A percentile compares a stretch with the other conserved stretches of the same genome.
These are phyloP conservation scores for Coemansia sp. DNA, from an alignment of 192 early-diverging fungal species.

Conservation along the genomic window DNA sequence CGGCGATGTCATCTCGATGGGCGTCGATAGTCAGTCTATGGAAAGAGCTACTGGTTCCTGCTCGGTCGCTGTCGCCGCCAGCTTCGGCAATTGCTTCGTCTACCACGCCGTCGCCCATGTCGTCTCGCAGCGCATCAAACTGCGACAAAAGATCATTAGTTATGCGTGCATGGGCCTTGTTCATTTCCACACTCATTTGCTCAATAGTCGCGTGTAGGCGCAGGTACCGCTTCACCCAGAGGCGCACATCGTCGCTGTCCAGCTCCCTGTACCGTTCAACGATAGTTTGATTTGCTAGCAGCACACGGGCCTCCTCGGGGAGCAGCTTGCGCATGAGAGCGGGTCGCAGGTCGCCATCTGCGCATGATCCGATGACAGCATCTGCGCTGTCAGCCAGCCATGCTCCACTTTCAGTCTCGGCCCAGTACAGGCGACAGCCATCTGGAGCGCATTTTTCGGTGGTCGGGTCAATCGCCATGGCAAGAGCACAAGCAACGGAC, in stretches of 20 bases:
- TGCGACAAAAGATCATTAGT: constrained; percentile 6
- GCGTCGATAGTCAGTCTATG: constrained; percentile 17
- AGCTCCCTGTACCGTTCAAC: constrained; percentile 23
- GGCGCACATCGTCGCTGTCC: constrained; percentile 21
- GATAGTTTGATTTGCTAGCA: constrained; percentile 20
- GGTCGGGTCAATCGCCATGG: constrained; percentile 12
- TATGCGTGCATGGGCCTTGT: constrained; percentile 15
- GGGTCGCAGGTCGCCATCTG: constrained; percentile 10
- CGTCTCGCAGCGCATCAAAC: constrained; percentile 14
- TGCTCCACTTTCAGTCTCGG: constrained; percentile 3
- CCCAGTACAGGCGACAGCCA: constrained; percentile 34
- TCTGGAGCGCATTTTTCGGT: constrained; percentile 19
- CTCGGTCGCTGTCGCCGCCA: neutral
- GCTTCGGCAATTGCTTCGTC: constrained; percentile 10
- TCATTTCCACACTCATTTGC: constrained; percentile 12
- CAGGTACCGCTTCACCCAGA: constrained; percentile 31
- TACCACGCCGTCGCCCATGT: constrained; percentile 21
- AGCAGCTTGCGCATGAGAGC: constrained; percentile 31
- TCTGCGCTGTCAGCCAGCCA: constrained; percentile 44
- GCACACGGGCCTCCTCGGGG: constrained; percentile 30
- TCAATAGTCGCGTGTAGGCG: constrained; percentile 20
- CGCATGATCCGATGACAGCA: constrained; percentile 10
- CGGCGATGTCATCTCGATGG: constrained; percentile 15
- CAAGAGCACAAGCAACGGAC: constrained; percentile 1
- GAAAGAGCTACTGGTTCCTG: neutral